Base-by-base conservation (phyloP, 2,329 filamentous ascomycete species). In the Xylaria sp. region DNA sequence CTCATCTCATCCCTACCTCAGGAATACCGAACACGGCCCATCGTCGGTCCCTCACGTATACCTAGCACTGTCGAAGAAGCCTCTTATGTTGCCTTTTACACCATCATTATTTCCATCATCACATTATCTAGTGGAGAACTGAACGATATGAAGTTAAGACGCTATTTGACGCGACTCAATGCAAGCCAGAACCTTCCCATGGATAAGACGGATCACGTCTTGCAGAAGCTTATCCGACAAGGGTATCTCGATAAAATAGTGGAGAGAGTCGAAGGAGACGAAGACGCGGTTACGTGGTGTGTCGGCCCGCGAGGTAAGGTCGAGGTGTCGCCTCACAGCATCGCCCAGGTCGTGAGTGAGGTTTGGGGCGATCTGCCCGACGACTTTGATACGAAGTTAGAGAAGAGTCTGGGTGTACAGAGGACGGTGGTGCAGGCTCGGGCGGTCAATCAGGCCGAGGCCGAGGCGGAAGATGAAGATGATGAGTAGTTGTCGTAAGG, bases 291-390 rank as follows among this genome's bases (percentile, higher is more conserved):
- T 8, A 94, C 93, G 56, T 99, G 93, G 86, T 87, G 92, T 64
- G 87, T 97, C 15, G 96, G 96, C 0, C 91, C 93, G 6, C 87
- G 96, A 25, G 95, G 92, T 6, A 96, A 92, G 80, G 85, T 94
- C 8, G 96, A 98, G 79, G 87, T 98, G 41, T 93, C 92, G 0
- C 84, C 90, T n/a, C 86, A 89, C 58, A 93, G 92, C 0, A 91
- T 96, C 13, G 88, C 89, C 20, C 89, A 89, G 0, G 80, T 97
- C 70, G 88, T 94, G 4, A 81, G 88, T 76, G 79, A 85, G 62
- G 83, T 90, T 0, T 91, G 89, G 77, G 87, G 84, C 0, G 82
- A 83, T 8, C 65, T 82, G 52, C 81, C 81, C 1, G 82, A 85
- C 3, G 86, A 89, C 71, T 76, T 91, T 60, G 85, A 90, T 70